These are phyloP conservation scores for Diplotaxis tenuifolia DNA, from an alignment of 345 rosid genomes.

Conservation along the genomic window DNA sequence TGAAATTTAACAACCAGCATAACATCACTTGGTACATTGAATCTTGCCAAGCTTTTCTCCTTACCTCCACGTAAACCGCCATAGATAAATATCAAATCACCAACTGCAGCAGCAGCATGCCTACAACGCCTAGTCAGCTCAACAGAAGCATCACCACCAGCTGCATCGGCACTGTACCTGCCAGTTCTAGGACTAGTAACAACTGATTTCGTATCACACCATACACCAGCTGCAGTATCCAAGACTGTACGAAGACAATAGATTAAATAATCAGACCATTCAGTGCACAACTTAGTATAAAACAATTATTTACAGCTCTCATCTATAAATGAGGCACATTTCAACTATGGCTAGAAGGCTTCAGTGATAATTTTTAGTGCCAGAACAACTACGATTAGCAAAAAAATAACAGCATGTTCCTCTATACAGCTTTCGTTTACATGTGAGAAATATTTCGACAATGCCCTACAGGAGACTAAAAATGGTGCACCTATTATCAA, in stretches of 20 bases:
- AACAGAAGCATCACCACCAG: conserved; percentile 91
- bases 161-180: conserved; percentile 80
- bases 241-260: conserved; percentile 53
- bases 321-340: background rate
- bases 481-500: conserved; percentile 3
- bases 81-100: conserved; percentile 81
- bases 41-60: background rate
- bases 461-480: conserved; percentile 7
- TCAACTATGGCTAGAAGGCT: conserved; percentile 1
- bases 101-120: conserved; percentile 95
- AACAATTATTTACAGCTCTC: background rate
- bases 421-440: background rate
- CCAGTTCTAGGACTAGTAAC: conserved; percentile 90
- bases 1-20: conserved; percentile 4
- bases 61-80: conserved; percentile 97
- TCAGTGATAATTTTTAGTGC: background rate
- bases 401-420: background rate
- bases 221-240: conserved; percentile 99
- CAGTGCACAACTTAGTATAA: background rate
- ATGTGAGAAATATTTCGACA: background rate
- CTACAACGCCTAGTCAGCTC: conserved; percentile 94
- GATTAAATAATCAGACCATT: conserved; percentile 14
- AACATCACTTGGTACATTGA: conserved; percentile 11
- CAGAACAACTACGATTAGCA: background rate
- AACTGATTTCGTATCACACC: conserved; percentile 95